Conservation (phyloP, 2,329 filamentous ascomycete species). For the Stylonectria norvegica region DNA sequence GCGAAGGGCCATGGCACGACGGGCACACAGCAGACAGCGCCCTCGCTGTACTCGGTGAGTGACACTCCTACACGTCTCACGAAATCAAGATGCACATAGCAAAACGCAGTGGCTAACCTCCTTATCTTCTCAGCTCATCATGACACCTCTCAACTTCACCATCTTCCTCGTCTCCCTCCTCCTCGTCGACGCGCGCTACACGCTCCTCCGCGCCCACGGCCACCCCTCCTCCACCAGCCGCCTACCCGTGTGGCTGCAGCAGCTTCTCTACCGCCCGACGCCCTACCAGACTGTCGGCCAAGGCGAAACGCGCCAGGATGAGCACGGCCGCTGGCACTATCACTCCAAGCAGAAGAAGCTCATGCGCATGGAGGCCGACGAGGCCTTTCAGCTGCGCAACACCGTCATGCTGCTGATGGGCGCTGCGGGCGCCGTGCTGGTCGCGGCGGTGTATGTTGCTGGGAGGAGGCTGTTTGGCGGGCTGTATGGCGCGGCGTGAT, state of each 20-base stretch:
- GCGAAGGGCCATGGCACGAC: conserved; percentile 1
- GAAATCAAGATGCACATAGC: neutral
- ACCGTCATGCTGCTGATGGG: conserved; percentile 53
- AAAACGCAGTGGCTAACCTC: neutral
- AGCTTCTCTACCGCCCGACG: conserved; percentile 38
- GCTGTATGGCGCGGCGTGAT: too few species aligned
- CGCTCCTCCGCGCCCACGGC: conserved; percentile 45
- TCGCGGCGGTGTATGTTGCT: conserved; percentile 1
- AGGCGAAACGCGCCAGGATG: conserved; percentile 14
- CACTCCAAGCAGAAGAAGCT: conserved; percentile 58
- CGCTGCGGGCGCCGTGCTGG: conserved; percentile 9
- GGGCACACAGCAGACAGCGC: conserved; percentile 13
- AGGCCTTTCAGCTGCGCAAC: conserved; percentile 59
- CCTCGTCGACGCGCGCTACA: conserved; percentile 57
- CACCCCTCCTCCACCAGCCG: conserved; percentile 30
- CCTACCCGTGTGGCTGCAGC: conserved; percentile 41
- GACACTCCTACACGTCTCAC: conserved; percentile 4
- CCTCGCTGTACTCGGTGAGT: conserved; percentile 26
- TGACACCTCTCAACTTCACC: conserved; percentile 62
- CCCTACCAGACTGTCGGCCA: conserved; percentile 35
- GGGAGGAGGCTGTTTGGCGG: conserved; percentile 16
- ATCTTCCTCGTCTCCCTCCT: conserved; percentile 64
- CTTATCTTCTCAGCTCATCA: conserved; percentile 39
- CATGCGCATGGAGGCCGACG: conserved; percentile 57
- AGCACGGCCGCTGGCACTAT: conserved; percentile 41